Evolutionary conservation across 805 yeast species (phyloP).

Genomic region (Blastobotrys parvus): DNA sequence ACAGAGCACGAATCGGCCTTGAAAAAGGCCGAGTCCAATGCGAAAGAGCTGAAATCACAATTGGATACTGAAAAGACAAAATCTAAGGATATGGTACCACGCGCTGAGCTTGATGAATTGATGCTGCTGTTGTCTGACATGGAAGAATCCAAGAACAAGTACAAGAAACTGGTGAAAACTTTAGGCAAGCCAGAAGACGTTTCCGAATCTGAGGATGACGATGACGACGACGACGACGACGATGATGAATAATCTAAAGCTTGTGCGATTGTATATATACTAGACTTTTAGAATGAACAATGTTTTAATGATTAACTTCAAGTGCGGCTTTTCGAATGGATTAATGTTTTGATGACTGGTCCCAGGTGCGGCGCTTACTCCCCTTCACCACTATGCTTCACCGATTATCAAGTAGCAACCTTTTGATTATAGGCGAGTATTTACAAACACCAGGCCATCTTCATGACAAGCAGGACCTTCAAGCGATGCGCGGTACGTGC

Average conservation of each 20-base stretch:
- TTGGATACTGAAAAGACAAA: too few species aligned
- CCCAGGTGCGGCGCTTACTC: too few species aligned
- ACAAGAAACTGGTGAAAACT: constrained; percentile 43
- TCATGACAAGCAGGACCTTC: too few species aligned
- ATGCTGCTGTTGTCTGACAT: constrained; percentile 69
- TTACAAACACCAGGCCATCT: too few species aligned
- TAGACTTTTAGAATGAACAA: background rate
- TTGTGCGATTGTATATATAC: background rate
- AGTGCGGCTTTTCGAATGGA: background rate
- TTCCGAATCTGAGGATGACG: constrained; percentile 60
- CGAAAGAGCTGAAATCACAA: too few species aligned
- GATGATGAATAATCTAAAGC: constrained; percentile 36
- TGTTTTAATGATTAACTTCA: background rate
- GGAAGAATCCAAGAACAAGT: constrained; percentile 56
- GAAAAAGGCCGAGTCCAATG: background rate
- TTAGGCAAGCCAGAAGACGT: constrained; percentile 63
- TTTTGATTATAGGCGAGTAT: too few species aligned
- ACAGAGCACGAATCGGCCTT: background rate
- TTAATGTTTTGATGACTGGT: too few species aligned
- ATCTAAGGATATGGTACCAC: constrained; percentile 38
- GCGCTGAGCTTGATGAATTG: constrained; percentile 60
- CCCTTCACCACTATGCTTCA: too few species aligned
- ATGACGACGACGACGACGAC: constrained; percentile 41
- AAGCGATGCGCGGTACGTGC: too few species aligned
- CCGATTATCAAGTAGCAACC: too few species aligned